These are phyloP conservation scores for Penicillium pulvis DNA, from an alignment of 495 filamentous ascomycete species.

Conservation along the genomic window DNA sequence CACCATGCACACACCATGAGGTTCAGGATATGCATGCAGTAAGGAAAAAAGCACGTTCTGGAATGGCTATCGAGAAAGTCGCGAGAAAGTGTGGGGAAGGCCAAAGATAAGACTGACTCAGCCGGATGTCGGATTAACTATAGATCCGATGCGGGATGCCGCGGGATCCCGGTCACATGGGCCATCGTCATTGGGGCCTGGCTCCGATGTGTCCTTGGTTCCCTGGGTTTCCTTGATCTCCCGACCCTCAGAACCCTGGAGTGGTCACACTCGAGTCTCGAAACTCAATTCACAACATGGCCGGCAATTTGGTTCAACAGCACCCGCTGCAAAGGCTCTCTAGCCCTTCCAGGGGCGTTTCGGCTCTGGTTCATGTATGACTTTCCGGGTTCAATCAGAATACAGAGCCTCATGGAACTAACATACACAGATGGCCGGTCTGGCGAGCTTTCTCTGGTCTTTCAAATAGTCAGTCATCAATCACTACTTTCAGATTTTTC, in stretches of 20 bases:
- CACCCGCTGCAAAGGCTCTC: conserved; percentile 74
- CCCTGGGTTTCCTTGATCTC: background rate
- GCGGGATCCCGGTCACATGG: conserved; percentile 25
- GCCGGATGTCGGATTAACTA: conserved; percentile 17
- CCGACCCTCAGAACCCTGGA: conserved; percentile 5
- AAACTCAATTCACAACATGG: conserved; percentile 7
- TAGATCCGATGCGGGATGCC: conserved; percentile 20
- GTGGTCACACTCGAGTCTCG: background rate
- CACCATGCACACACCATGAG: conserved; percentile 3
- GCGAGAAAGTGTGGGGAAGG: conserved; percentile 29
- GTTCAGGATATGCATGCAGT: background rate
- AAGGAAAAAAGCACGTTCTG: conserved; percentile 5
- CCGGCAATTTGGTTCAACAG: conserved; percentile 26
- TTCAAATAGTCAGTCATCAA: conserved; percentile 59
- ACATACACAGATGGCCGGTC: conserved; percentile 52
- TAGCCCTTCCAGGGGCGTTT: conserved; percentile 71
- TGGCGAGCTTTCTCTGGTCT: conserved; percentile 66
- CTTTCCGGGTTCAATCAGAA: background rate
- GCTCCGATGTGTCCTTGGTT: conserved; percentile 2
- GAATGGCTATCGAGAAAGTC: conserved; percentile 8
- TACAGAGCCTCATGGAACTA: conserved; percentile 12
- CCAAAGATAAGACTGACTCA: conserved; percentile 27
- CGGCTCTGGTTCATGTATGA: conserved; percentile 67
- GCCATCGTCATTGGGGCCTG: conserved; percentile 11
- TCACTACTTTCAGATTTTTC: background rate